Conservation (phyloP, 2,329 filamentous ascomycete species). For the Xylaria sp. region DNA sequence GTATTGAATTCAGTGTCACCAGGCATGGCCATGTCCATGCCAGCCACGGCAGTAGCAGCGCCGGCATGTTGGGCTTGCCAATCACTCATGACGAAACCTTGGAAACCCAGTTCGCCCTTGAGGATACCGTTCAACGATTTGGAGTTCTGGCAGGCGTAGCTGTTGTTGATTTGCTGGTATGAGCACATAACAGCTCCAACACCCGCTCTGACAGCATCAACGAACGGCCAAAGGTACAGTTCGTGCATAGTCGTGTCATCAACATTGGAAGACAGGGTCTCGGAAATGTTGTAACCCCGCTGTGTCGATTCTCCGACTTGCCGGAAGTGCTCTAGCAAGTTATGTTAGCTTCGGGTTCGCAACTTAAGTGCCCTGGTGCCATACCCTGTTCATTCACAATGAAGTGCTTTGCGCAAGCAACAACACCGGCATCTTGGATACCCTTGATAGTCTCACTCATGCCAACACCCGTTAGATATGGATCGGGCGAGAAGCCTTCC, state of each 20-base stretch:
- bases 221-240: constrained; percentile 82
- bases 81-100: constrained; percentile 83
- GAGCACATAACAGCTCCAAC: constrained; percentile 73
- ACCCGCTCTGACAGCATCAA: constrained; percentile 74
- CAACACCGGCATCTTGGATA: constrained; percentile 81
- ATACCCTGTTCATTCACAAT: constrained; percentile 73
- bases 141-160: constrained; percentile 82
- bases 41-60: constrained; percentile 72
- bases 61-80: constrained; percentile 81
- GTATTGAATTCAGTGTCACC: constrained; percentile 65
- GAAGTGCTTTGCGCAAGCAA: constrained; percentile 81
- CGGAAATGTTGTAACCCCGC: constrained; percentile 71
- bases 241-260: constrained; percentile 81
- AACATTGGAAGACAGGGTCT: constrained; percentile 67
- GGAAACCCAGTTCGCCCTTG: constrained; percentile 83
- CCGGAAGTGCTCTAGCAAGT: constrained; percentile 72
- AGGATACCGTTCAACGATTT: constrained; percentile 78
- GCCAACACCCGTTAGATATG: constrained; percentile 75
- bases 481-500: constrained; percentile 78
- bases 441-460: constrained; percentile 80
- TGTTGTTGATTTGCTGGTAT: constrained; percentile 84
- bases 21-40: constrained; percentile 89
- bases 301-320: constrained; percentile 65
- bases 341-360: constrained; percentile 34
- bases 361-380: background rate